Evolutionary conservation across 805 yeast species (phyloP), one percentile per base, ranked within the genome.

Genomic region (Sporopachydermia lactativora): DNA sequence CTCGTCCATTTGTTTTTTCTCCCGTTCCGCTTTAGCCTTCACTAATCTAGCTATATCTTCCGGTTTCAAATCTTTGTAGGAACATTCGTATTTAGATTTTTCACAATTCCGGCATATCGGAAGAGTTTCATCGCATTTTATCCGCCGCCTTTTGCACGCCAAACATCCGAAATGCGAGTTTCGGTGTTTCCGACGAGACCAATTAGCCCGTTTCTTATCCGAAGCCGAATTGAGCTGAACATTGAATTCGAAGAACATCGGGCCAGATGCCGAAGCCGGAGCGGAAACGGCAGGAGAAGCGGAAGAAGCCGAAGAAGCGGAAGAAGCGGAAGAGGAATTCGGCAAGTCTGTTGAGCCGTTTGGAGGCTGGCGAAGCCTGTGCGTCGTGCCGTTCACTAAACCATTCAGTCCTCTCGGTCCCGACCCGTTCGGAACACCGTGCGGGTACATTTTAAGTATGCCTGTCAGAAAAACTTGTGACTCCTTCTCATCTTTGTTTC

Each of bases 81-180:
- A 71, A 51, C 78, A 73, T 14, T 55, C 54, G 15, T 67, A 54
- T 41, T 66, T 65, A 41, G 65, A 62, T 47, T 70, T 63, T 19
- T 59, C 48, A 52, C 83, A 77, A 49, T 74, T 75, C 40, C 57
- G 55, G 49, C 84, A 77, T 39, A 61, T 58, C 2, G 81, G 82
- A 14, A 73, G 60, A 19, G 61, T 59, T 53, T 77, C 83, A 54
- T 77, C 81, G 54, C 83, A 76, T 48, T 76, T 77, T 51, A 76
- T 72, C 35, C 80, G 62, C 34, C 82, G 65, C 39, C 65, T 61
- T 49, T 76, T 75, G 55, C 83, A 76, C 15, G 77, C 74, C 2
- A 73, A 75, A 57, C 92, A 81, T n/a, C 92, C 89, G 40, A 71
- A 53, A 50, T 78, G 85, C 4, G 83, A 76, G 58, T 78, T 78